A percentile compares a stretch with the other conserved stretches of the same genome.
Conservation (phyloP, 495 filamentous ascomycete species). For the Aspergillus kassunensis region DNA sequence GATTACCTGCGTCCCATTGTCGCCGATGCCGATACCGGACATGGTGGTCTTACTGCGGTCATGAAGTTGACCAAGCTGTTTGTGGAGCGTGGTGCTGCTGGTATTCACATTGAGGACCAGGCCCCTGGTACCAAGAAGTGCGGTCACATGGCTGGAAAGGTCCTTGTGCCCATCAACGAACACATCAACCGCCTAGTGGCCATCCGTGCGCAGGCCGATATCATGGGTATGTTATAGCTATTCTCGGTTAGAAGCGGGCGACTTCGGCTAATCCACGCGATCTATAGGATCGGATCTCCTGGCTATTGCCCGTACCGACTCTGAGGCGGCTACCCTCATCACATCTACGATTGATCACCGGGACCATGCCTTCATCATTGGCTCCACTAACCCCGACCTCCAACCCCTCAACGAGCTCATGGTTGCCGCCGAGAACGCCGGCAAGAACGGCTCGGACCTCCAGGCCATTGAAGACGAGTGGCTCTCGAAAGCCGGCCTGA, state of each 20-base stretch:
- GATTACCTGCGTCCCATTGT: slow-evolving; percentile 96
- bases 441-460: slow-evolving; percentile 75
- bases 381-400: slow-evolving; percentile 78
- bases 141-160: slow-evolving; percentile 99
- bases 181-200: slow-evolving; percentile 98
- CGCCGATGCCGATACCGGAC: slow-evolving; percentile 95
- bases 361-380: slow-evolving; percentile 91
- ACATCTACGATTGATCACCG: slow-evolving; percentile 92
- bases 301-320: slow-evolving; percentile 90
- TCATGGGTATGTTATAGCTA: slow-evolving; percentile 68
- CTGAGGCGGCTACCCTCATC: slow-evolving; percentile 95
- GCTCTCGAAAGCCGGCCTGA: slow-evolving; percentile 76
- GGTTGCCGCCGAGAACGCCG: slow-evolving; percentile 75
- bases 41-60: slow-evolving; percentile 92
- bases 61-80: slow-evolving; percentile 99
- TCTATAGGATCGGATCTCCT: slow-evolving; percentile 69
- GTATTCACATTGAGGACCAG: slow-evolving; percentile 98
- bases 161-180: slow-evolving; percentile 93
- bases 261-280: background rate
- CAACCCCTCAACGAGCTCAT: slow-evolving; percentile 88
- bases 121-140: slow-evolving; percentile 99
- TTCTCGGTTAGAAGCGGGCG: background rate
- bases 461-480: slow-evolving; percentile 92
- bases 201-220: slow-evolving; percentile 95
- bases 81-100: slow-evolving; percentile 92